Evolutionary conservation across 1,284 basidiomycete genomes (phyloP).

Genomic region (Melampsora occidentalis): DNA sequence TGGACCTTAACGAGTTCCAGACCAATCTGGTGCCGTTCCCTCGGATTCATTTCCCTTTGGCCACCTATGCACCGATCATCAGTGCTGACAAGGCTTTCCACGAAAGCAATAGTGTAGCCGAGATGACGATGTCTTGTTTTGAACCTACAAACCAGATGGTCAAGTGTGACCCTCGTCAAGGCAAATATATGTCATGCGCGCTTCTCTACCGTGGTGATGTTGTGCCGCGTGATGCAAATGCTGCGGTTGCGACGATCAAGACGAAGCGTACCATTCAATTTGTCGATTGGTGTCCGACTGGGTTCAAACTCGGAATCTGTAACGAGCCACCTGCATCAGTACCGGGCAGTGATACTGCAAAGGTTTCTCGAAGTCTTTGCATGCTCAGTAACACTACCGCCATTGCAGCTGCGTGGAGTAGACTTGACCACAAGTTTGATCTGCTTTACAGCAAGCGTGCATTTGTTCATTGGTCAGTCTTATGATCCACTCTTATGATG

Average conservation of each 20-base stretch:
- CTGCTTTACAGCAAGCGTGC: constrained; percentile 69
- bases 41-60: constrained; percentile 96
- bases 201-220: constrained; percentile 78
- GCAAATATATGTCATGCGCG: constrained; percentile 78
- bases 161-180: constrained; percentile 55
- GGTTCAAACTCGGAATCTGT: constrained; percentile 93
- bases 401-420: constrained; percentile 89
- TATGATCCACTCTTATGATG: not conserved
- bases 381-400: constrained; percentile 95
- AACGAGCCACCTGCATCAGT: constrained; percentile 89
- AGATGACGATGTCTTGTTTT: constrained; percentile 99
- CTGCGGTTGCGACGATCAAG: constrained; percentile 54
- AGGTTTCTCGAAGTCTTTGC: constrained; percentile 88
- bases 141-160: constrained; percentile 97
- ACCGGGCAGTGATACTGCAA: constrained; percentile 90
- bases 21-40: constrained; percentile 81
- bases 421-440: constrained; percentile 98
- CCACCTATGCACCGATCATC: constrained; percentile 91
- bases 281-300: constrained; percentile 61
- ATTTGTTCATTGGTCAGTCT: constrained; percentile 72
- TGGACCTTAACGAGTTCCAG: constrained; percentile 98
- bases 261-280: constrained; percentile 55
- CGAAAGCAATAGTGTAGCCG: constrained; percentile 94
- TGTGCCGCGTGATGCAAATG: constrained; percentile 67
- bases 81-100: constrained; percentile 77